These are phyloP conservation scores for Wallacemonas collosoma DNA, from an alignment of 208 protist species.

Conservation along the genomic window DNA sequence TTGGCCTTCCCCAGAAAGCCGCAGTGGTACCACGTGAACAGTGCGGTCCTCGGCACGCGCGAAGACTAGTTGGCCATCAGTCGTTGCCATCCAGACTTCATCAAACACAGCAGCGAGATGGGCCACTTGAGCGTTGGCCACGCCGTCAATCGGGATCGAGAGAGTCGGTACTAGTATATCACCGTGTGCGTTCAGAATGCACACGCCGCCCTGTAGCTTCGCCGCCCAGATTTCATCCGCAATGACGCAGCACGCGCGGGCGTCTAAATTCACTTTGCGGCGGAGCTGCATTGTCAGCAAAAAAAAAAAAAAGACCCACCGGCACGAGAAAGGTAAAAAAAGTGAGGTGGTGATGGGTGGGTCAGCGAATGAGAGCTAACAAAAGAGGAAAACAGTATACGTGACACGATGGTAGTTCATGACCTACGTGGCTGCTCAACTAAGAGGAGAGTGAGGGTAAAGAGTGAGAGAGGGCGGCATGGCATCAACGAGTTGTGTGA, in stretches of 20 bases:
- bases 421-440: no score
- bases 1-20: slow-evolving; percentile 40
- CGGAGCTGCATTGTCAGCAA: slow-evolving; percentile 23
- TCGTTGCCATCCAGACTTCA: slow-evolving; percentile 66
- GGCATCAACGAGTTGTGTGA: no score
- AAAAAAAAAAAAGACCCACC: background rate
- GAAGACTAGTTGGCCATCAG: slow-evolving; percentile 48
- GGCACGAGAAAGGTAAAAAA: no score
- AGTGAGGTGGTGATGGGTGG: no score
- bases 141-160: slow-evolving; percentile 22
- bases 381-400: no score
- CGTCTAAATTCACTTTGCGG: slow-evolving; percentile 28
- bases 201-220: slow-evolving; percentile 53
- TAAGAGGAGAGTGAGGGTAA: no score
- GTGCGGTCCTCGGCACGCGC: slow-evolving; percentile 27
- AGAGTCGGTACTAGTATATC: slow-evolving; percentile 30
- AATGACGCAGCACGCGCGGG: slow-evolving; percentile 55
- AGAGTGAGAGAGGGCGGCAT: no score
- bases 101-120: slow-evolving; percentile 46
- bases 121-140: slow-evolving; percentile 26
- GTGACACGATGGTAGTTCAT: no score
- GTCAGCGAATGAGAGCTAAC: no score
- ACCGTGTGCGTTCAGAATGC: slow-evolving; percentile 35
- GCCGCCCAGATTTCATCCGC: slow-evolving; percentile 73
- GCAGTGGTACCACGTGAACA: slow-evolving; percentile 21